Base-by-base conservation (phyloP, 257 asterid species). In the Marsdenia floribunda region DNA sequence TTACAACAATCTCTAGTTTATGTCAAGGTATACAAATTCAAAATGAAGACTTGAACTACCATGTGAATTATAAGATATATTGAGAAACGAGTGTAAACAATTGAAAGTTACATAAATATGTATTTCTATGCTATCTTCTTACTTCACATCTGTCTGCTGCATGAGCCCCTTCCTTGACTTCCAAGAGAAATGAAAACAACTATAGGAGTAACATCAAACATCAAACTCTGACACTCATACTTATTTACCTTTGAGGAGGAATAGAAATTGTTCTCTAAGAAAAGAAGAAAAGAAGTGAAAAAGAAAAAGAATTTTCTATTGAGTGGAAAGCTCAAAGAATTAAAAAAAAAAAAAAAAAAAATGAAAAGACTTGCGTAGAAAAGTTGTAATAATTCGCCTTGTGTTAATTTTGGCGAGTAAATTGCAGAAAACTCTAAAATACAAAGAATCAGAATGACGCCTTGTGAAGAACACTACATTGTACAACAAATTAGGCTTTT, bases 371-470 rank as follows among this genome's bases (percentile, higher is more conserved):
- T 55, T 22, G 49, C 40, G 74, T 73, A 81, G 73, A 58, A 70
- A 61, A 81, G 73, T 73, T 75, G 74, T 13, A 52, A 67, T 47
- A 69, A 78, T 60, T 54, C 40, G 49, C 46, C 73, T 60, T 26
- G 55, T 59, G 77, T 24, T 44, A 0, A 26, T 24, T 73, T 55
- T 63, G 38, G 24, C 63, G 8, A 42, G 57, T 12, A 47, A 22
- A 59, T 37, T 12, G 63, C 65, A 58, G 38, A 42, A 47, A 19
- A 42, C 38, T 47, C 44, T 81, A 52, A 29, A 70, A 76, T 72
- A 69, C 71, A 80, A 79, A 77, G 81, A 82, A 82, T 79, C 72
- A 74, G 57, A 33, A 73, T 52, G 71, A 73, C 50, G 19, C 49
- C 42, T 42, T 42, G 6, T 18, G 22, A 5, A 14, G 67, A 63